Evolutionary conservation across 352 stramenopile species (phyloP), one percentile per base, ranked within the genome.

Genomic region (Globisporangium uncinulatum): DNA sequence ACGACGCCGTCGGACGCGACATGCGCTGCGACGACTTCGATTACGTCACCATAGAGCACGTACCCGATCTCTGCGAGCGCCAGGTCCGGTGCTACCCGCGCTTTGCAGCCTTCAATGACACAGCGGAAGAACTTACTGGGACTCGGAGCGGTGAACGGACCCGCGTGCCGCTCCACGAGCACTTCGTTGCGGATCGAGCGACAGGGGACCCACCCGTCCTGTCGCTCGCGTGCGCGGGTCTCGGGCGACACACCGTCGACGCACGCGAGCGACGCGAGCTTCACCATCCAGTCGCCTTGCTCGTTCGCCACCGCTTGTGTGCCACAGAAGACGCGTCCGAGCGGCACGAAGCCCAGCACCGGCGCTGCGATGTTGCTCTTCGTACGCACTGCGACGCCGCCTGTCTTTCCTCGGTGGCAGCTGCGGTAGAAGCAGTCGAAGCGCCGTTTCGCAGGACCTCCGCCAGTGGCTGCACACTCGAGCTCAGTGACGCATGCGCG

Each of bases 41-140:
- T 67, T 14, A 91, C 81, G 51, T 91, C 81, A 1, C 81, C 81
- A 29, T 88, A 91, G 3, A 89, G 66, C 52, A 91, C 65, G 56
- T 88, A 91, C 6, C 81, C 81, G 43, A 91, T 70, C 66, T 91
- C 81, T 1, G 74, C 67, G 4, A 87, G 74, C 45, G 61, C 54
- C 42, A 91, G 51, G 51, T 91, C 74, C 0, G 79, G 74, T 11
- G 51, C 49, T 4, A 55, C 63, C 37, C 81, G 79, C 21, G 72
- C 81, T 52, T 91, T 91, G 57, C 81, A 91, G 49, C 81, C 81
- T 75, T 91, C 81, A 31, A 91, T 78, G 3, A 89, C 81, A 56
- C 81, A 91, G 4, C 79, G 66, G 29, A 73, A 91, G 53, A 72
- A 88, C 8, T 67, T 67, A 31, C 58, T 62, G 4, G n/a, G 19